Evolutionary conservation across 2,329 filamentous ascomycete species (phyloP).

Genomic region (Colletotrichum somersetense): DNA sequence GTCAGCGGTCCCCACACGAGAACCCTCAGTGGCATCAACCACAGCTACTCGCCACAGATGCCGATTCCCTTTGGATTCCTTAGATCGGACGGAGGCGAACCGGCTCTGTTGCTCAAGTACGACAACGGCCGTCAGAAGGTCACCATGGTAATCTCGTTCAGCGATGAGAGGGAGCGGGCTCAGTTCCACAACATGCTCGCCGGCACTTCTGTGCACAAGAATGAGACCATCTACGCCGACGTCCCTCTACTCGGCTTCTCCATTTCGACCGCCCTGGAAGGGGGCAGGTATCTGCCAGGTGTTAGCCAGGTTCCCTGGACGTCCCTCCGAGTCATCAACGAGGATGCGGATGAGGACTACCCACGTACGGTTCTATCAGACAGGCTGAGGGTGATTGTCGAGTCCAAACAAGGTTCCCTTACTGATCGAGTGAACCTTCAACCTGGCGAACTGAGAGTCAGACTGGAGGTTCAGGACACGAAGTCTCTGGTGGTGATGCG

Average conservation of each 20-base stretch:
- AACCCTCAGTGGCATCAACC: constrained; percentile 81
- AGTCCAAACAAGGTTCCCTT: constrained; percentile 81
- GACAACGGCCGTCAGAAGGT: constrained; percentile 75
- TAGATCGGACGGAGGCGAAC: constrained; percentile 76
- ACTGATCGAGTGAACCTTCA: constrained; percentile 87
- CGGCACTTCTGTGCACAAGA: constrained; percentile 75
- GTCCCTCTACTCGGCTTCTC: constrained; percentile 74
- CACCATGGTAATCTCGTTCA: constrained; percentile 82
- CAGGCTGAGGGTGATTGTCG: constrained; percentile 78
- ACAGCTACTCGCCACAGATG: constrained; percentile 72
- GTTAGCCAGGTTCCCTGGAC: constrained; percentile 73
- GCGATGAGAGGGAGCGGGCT: constrained; percentile 77
- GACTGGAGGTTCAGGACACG: constrained; percentile 72
- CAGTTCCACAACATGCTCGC: constrained; percentile 79
- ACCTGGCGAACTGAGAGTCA: constrained; percentile 78
- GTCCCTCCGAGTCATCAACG: constrained; percentile 78
- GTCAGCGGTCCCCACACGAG: constrained; percentile 83
- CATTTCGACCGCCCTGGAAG: constrained; percentile 67
- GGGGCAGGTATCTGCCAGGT: constrained; percentile 62
- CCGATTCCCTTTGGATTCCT: constrained; percentile 85
- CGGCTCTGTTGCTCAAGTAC: constrained; percentile 78
- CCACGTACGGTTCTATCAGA: constrained; percentile 81
- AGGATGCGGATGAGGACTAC: constrained; percentile 73
- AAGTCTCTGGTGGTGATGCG: constrained; percentile 76
- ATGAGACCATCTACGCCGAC: constrained; percentile 79